These are phyloP conservation scores for Xylariaceae sp. DNA, from an alignment of 2,329 filamentous ascomycete genomes.

Conservation along the genomic window DNA sequence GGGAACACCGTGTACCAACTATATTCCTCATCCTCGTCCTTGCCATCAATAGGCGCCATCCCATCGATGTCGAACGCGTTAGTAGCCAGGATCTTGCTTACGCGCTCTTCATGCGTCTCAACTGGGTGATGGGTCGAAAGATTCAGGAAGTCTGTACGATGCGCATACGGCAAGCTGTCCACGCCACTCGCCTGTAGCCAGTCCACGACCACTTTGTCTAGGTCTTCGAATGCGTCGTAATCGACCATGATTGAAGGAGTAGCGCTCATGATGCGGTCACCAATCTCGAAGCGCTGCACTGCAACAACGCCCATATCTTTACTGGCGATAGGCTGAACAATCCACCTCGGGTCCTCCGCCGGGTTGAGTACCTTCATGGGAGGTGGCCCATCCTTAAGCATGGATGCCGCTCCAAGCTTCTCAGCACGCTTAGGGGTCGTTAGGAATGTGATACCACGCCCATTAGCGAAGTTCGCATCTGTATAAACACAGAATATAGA, in stretches of 20 bases:
- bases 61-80: slow-evolving; percentile 39
- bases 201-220: slow-evolving; percentile 25
- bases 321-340: slow-evolving; percentile 35
- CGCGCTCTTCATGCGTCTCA: slow-evolving; percentile 21
- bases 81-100: slow-evolving; percentile 36
- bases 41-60: slow-evolving; percentile 18
- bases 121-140: slow-evolving; percentile 34
- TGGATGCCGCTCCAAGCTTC: slow-evolving; percentile 25
- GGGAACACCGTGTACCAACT: slow-evolving; percentile 38
- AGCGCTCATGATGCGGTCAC: slow-evolving; percentile 37
- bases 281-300: slow-evolving; percentile 30
- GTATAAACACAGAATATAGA: slow-evolving; percentile 36
- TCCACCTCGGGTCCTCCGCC: slow-evolving; percentile 25
- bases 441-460: slow-evolving; percentile 35
- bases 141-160: slow-evolving; percentile 32
- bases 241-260: slow-evolving; percentile 38
- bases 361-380: slow-evolving; percentile 28
- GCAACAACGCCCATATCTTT: slow-evolving; percentile 39
- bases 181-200: slow-evolving; percentile 32
- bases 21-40: background rate
- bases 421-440: slow-evolving; percentile 33
- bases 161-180: slow-evolving; percentile 27
- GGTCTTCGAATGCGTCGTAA: slow-evolving; percentile 34
- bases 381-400: slow-evolving; percentile 22
- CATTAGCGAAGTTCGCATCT: slow-evolving; percentile 32